Conservation (phyloP, 495 filamentous ascomycete species). For the Pseudevernia furfuracea region DNA sequence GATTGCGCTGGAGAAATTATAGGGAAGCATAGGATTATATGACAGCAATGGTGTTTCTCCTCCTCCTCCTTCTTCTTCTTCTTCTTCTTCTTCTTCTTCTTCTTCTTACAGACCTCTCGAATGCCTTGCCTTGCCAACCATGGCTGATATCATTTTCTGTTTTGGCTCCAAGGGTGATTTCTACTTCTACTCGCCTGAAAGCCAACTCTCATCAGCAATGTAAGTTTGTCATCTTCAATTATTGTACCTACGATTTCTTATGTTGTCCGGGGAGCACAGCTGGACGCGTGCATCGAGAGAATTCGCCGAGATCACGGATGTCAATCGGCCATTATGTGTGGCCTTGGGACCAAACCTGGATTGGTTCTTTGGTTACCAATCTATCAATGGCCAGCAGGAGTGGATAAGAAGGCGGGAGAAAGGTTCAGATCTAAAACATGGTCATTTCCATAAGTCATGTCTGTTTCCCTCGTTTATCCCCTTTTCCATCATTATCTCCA, state of each 20-base stretch:
- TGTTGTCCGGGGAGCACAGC: background rate
- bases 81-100: too few species aligned
- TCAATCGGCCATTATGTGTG: constrained; percentile 1
- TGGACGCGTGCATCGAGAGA: background rate
- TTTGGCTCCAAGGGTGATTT: background rate
- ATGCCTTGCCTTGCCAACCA: too few species aligned
- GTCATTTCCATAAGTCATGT: background rate
- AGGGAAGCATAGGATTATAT: too few species aligned
- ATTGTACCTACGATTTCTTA: background rate
- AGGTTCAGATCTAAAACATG: background rate
- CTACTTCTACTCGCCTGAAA: constrained; percentile 4
- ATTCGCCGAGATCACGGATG: background rate
- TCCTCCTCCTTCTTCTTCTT: too few species aligned
- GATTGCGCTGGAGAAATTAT: too few species aligned
- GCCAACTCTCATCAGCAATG: background rate
- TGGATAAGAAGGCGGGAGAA: constrained; percentile 6
- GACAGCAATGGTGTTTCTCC: too few species aligned
- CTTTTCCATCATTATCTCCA: background rate
- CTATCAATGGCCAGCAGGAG: background rate
- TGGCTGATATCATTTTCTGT: background rate
- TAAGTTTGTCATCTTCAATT: background rate
- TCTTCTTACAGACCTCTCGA: too few species aligned
- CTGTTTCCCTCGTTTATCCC: background rate
- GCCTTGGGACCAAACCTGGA: background rate
- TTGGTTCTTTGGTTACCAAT: constrained; percentile 10